These are phyloP conservation scores for Candida jianshihensis DNA, from an alignment of 805 yeast species.

Conservation along the genomic window DNA sequence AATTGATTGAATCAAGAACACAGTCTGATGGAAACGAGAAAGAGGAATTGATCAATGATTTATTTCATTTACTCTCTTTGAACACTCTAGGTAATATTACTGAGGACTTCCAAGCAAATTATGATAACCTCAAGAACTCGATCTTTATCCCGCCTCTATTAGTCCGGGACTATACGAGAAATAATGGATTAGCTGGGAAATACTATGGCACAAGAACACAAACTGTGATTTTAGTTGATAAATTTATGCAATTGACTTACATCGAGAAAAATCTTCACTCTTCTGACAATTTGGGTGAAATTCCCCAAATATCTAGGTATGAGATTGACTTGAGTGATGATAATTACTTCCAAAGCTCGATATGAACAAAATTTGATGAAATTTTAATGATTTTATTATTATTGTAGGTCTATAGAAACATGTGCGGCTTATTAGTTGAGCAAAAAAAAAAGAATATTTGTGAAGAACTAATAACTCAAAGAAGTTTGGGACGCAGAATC, in stretches of 20 bases:
- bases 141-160: conserved; percentile 69
- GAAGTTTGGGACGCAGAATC: too few relatives aligned
- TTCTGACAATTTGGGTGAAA: conserved; percentile 29
- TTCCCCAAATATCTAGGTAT: conserved; percentile 18
- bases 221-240: conserved; percentile 60
- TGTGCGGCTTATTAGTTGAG: too few relatives aligned
- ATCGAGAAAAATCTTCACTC: conserved; percentile 55
- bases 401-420: too few relatives aligned
- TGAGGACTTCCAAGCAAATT: conserved; percentile 25
- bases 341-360: neutral
- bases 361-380: neutral
- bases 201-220: conserved; percentile 88
- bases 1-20: conserved; percentile 20
- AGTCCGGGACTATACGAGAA: conserved; percentile 25
- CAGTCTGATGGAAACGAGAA: conserved; percentile 23
- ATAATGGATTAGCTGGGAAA: conserved; percentile 36
- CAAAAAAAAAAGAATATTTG: too few relatives aligned
- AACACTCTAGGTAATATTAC: conserved; percentile 27
- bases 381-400: too few relatives aligned
- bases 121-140: conserved; percentile 44
- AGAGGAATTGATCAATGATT: conserved; percentile 37
- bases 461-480: too few relatives aligned
- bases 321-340: conserved; percentile 17
- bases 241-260: conserved; percentile 45
- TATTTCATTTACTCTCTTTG: conserved; percentile 51